These are phyloP conservation scores for Cinnamomum chago DNA, from an alignment of 164 flowering plant species.

Conservation along the genomic window DNA sequence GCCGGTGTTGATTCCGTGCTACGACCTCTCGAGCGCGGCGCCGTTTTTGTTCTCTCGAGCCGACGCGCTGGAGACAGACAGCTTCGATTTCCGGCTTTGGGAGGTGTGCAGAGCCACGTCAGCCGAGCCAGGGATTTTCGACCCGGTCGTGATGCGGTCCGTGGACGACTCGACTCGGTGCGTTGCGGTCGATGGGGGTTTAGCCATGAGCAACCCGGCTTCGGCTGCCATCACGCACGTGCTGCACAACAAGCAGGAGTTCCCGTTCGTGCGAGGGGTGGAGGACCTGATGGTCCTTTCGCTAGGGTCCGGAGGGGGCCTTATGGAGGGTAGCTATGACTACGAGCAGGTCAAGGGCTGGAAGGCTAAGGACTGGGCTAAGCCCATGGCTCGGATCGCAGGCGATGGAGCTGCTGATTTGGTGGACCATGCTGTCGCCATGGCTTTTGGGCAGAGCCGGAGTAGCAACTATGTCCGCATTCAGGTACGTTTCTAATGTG, in stretches of 20 bases:
- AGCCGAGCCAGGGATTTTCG: slow-evolving; percentile 64
- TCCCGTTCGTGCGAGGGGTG: slow-evolving; percentile 89
- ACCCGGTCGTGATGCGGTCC: slow-evolving; percentile 63
- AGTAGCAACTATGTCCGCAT: slow-evolving; percentile 76
- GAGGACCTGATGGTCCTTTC: slow-evolving; percentile 88
- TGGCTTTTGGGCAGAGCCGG: slow-evolving; percentile 78
- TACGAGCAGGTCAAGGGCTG: slow-evolving; percentile 60
- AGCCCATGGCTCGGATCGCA: slow-evolving; percentile 70
- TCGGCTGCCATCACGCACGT: slow-evolving; percentile 98
- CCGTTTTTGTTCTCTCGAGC: slow-evolving; percentile 93
- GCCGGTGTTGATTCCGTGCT: slow-evolving; percentile 90
- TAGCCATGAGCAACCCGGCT: slow-evolving; percentile 88
- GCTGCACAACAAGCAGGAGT: slow-evolving; percentile 94
- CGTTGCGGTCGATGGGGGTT: slow-evolving; percentile 77
- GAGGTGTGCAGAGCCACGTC: slow-evolving; percentile 90
- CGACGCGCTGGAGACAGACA: slow-evolving; percentile 77
- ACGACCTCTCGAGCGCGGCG: slow-evolving; percentile 80
- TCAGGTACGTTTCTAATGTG: slow-evolving; percentile 44
- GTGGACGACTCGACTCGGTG: slow-evolving; percentile 67
- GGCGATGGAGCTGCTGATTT: slow-evolving; percentile 76
- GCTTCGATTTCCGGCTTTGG: slow-evolving; percentile 80
- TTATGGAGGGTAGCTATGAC: slow-evolving; percentile 54
- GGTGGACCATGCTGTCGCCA: slow-evolving; percentile 86
- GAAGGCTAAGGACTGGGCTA: slow-evolving; percentile 80
- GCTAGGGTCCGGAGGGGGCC: slow-evolving; percentile 67